phyloP scores from a whole-genome alignment of 129 eudicot genomes.

The Flaveria brownii region DNA sequence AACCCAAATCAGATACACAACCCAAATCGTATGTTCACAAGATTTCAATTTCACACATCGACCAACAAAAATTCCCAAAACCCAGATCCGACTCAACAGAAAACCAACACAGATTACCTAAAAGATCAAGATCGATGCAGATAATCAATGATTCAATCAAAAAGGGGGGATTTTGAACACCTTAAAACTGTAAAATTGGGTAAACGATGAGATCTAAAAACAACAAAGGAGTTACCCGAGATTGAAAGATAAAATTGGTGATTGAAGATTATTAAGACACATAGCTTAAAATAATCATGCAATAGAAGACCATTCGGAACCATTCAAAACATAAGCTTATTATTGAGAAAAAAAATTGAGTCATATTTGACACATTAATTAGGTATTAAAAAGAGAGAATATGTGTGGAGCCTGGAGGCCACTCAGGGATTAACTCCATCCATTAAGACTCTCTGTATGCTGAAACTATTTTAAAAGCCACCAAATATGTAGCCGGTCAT shows the following conservation, averaged over 20 bases:
- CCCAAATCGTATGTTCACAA: not conserved
- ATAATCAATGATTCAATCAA: slow-evolving; percentile 12
- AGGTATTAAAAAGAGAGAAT: too few relatives aligned
- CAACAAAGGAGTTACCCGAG: slow-evolving; percentile 30
- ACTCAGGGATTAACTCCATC: too few relatives aligned
- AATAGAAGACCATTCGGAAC: too few relatives aligned
- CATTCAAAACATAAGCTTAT: too few relatives aligned
- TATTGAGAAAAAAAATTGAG: not conserved
- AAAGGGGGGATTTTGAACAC: slow-evolving; percentile 7
- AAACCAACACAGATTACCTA: slow-evolving; percentile 6
- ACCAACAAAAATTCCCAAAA: slow-evolving; percentile 24
- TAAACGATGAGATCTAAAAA: slow-evolving; percentile 4
- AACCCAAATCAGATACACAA: not conserved
- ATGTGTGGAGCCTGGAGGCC: too few relatives aligned
- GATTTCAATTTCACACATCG: slow-evolving; percentile 12
- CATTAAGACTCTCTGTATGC: too few relatives aligned
- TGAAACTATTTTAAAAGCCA: too few relatives aligned
- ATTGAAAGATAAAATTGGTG: slow-evolving; percentile 11
- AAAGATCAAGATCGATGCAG: slow-evolving; percentile 35
- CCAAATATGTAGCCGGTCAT: too few relatives aligned
- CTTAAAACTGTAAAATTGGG: not conserved
- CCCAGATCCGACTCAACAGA: slow-evolving; percentile 32
- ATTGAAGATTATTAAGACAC: slow-evolving; percentile 26
- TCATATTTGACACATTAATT: not conserved
- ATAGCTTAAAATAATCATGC: too few relatives aligned